Evolutionary conservation across 2,329 filamentous ascomycete species (phyloP).

Genomic region (Pseudocercospora musae): DNA sequence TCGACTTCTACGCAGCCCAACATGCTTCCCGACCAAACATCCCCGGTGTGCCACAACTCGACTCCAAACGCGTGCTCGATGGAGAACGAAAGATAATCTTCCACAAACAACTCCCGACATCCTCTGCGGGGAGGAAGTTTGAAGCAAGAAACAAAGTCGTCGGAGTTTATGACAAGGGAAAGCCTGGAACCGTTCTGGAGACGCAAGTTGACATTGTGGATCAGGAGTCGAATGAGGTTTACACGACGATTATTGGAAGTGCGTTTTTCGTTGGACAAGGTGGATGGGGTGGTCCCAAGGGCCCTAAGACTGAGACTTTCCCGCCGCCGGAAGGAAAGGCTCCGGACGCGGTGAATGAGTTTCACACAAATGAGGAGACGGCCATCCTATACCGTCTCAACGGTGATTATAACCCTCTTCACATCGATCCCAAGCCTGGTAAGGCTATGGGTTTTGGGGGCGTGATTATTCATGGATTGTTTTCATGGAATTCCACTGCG

Average conservation of each 20-base stretch:
- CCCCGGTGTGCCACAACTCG: conserved; percentile 72
- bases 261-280: conserved; percentile 78
- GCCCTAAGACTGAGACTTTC: conserved; percentile 71
- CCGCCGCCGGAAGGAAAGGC: conserved; percentile 68
- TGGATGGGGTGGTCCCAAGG: conserved; percentile 87
- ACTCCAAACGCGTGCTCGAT: conserved; percentile 71
- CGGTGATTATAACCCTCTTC: conserved; percentile 91
- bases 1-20: conserved; percentile 74
- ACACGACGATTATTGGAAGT: conserved; percentile 65
- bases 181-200: conserved; percentile 71
- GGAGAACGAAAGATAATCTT: conserved; percentile 73
- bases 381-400: conserved; percentile 78
- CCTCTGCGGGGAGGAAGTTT: conserved; percentile 68
- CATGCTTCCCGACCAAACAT: conserved; percentile 49
- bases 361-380: conserved; percentile 69
- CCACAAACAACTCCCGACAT: conserved; percentile 69
- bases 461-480: conserved; percentile 84
- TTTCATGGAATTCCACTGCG: conserved; percentile 65
- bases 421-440: conserved; percentile 74
- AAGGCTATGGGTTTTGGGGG: conserved; percentile 89
- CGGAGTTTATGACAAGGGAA: conserved; percentile 87
- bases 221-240: conserved; percentile 64
- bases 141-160: conserved; percentile 74
- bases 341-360: conserved; percentile 67
- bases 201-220: conserved; percentile 76